Evolutionary conservation across 352 stramenopile species (phyloP).

Genomic region (Elongisporangium prolatum): DNA sequence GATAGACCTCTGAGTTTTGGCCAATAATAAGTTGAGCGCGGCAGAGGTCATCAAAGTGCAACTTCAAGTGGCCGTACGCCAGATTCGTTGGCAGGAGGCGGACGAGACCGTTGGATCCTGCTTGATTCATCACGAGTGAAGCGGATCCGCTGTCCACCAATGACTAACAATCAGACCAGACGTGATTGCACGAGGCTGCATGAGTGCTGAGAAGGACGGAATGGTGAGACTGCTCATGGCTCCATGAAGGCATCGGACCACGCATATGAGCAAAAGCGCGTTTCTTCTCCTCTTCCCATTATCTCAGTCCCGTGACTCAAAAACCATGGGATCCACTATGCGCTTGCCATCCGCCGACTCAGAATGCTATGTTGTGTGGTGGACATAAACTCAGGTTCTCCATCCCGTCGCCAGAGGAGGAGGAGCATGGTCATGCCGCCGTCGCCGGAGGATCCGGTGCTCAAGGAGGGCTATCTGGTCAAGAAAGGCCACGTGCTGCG

Average conservation of each 20-base stretch:
- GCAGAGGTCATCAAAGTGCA: background rate
- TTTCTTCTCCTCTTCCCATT: background rate
- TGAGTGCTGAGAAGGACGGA: background rate
- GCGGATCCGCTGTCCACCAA: background rate
- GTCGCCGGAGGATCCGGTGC: constrained; percentile 7
- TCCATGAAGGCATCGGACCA: background rate
- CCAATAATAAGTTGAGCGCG: background rate
- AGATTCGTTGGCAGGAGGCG: background rate
- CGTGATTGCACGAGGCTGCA: background rate
- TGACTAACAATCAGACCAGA: background rate
- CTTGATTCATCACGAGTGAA: background rate
- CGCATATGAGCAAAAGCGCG: background rate
- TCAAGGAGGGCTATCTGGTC: constrained; percentile 38
- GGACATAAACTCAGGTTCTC: background rate
- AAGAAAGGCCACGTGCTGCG: constrained; percentile 55
- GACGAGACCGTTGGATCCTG: background rate
- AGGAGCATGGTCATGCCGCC: background rate
- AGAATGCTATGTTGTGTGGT: background rate
- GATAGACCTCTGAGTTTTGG: background rate
- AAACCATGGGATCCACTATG: background rate
- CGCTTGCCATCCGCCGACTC: background rate
- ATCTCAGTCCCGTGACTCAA: background rate
- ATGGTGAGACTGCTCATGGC: background rate
- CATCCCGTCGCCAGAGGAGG: background rate
- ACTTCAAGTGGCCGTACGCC: background rate